These are phyloP conservation scores for Aspergillus pseudonomiae DNA, from an alignment of 2,329 filamentous ascomycete genomes.

Conservation along the genomic window DNA sequence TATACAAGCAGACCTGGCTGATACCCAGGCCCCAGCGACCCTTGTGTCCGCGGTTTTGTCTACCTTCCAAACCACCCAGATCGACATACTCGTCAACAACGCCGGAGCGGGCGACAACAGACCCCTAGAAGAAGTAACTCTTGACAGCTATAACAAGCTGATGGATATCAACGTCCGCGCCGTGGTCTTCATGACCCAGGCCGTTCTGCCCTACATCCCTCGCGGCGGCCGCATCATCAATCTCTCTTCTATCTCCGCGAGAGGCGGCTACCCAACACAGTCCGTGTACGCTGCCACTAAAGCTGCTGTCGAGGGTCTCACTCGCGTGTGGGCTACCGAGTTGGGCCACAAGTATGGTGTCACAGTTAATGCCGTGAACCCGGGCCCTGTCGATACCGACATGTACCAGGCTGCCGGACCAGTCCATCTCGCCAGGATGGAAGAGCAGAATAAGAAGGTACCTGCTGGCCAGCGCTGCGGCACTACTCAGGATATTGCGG, in stretches of 20 bases:
- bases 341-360: slow-evolving; percentile 31
- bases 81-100: slow-evolving; percentile 30
- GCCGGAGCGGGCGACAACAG: slow-evolving; percentile 26
- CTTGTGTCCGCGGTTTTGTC: slow-evolving; percentile 15
- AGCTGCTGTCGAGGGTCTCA: slow-evolving; percentile 64
- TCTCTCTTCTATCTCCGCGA: slow-evolving; percentile 21
- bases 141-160: slow-evolving; percentile 18
- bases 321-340: slow-evolving; percentile 58
- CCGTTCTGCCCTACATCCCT: slow-evolving; percentile 16
- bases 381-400: slow-evolving; percentile 31
- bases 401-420: slow-evolving; percentile 20
- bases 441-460: slow-evolving; percentile 21
- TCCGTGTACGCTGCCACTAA: slow-evolving; percentile 66
- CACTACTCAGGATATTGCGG: slow-evolving; percentile 19
- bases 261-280: slow-evolving; percentile 37
- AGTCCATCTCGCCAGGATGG: slow-evolving; percentile 19
- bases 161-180: slow-evolving; percentile 25
- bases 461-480: slow-evolving; percentile 21
- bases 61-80: slow-evolving; percentile 13
- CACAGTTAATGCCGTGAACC: slow-evolving; percentile 35
- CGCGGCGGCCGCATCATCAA: slow-evolving; percentile 24
- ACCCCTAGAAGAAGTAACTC: slow-evolving; percentile 22
- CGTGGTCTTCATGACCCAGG: slow-evolving; percentile 28
- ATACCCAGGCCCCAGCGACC: slow-evolving; percentile 8
- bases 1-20: slow-evolving; percentile 21